Evolutionary conservation across 768 basidiomycete genomes (phyloP).

Genomic region (Nidularia sp.): DNA sequence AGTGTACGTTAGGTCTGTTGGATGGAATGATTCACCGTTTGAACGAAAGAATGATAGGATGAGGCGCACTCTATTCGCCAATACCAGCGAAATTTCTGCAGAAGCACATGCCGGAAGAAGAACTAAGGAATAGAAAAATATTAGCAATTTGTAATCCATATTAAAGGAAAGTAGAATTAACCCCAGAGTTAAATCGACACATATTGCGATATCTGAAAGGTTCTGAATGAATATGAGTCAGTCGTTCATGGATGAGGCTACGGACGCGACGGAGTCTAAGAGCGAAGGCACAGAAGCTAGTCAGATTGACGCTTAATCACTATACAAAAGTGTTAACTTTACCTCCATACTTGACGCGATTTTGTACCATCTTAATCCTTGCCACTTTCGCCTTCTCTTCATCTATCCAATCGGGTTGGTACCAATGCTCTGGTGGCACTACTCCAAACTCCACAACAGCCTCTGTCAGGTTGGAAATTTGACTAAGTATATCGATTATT

Average conservation of each 20-base stretch:
- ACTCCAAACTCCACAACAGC: constrained; percentile 61
- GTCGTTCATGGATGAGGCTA: constrained; percentile 8
- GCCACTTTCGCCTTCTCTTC: constrained; percentile 61
- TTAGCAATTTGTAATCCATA: neutral
- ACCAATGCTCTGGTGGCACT: constrained; percentile 75
- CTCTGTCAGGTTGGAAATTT: constrained; percentile 50
- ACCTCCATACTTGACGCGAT: constrained; percentile 62
- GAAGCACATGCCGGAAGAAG: constrained; percentile 78
- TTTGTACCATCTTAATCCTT: constrained; percentile 58
- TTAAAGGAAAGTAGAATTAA: constrained; percentile 28
- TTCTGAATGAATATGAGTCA: neutral
- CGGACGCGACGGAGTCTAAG: constrained; percentile 68
- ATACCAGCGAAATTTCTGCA: constrained; percentile 78
- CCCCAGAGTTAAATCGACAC: constrained; percentile 94
- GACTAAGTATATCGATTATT: constrained; percentile 22
- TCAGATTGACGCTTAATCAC: neutral
- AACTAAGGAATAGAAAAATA: constrained; percentile 36
- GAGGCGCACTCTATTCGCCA: constrained; percentile 77
- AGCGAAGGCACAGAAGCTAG: neutral
- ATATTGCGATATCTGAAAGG: constrained; percentile 77
- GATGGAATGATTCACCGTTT: constrained; percentile 1
- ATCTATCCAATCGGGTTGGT: constrained; percentile 78
- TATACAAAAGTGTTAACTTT: constrained; percentile 7
- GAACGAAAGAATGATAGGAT: neutral
- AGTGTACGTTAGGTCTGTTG: constrained; percentile 67